Base-by-base conservation (phyloP, 1,284 basidiomycete species). In the Cystobasidium pallidum region DNA sequence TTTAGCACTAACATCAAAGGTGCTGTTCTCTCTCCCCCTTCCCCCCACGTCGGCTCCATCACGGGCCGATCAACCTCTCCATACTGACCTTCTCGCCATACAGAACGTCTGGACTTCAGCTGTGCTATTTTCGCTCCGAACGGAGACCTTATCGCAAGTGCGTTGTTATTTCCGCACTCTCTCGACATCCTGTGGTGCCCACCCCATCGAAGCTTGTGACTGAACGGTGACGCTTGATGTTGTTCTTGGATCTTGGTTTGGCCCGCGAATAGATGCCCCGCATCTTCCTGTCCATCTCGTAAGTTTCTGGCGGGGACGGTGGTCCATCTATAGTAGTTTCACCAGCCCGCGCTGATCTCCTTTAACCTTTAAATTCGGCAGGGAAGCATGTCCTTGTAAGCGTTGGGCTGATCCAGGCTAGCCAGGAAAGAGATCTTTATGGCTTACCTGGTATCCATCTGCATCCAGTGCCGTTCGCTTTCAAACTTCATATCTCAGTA, bases 81-180 rank as follows among this genome's bases (percentile, higher is more conserved):
- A 21, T 28, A 30, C 28, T 24, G 2, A 24, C 21, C 36, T 45
- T 2, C 21, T 28, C 24, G 17, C 15, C 13, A 19, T 76, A 80
- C 82, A 75, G 76, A 74, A 49, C 62, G 75, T 1, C 70, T 79
- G 36, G 75, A 78, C 75, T 84, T 82, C 52, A 80, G 79, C 19
- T 93, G 92, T 80, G 93, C 92, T 0, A 83, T 96, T 52, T 95
- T 96, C 78, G 88, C 90, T 0, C 92, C 92, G 3, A 90, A 93
- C 77, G 92, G 93, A 0, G 91, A 93, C 76, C 84, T 95, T 17
- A 91, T 95, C 36, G 93, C 93, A 26, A 95, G 94, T 81, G 91
- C 91, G 2, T 91, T 91, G 11, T 15, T 28, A 15, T 24, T 26
- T 17, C 4, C 21, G 11, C 51, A 8, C n/a, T 15, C 24, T 26